Evolutionary conservation across 345 rosid genomes (phyloP).

Genomic region (Trapa incisa): DNA sequence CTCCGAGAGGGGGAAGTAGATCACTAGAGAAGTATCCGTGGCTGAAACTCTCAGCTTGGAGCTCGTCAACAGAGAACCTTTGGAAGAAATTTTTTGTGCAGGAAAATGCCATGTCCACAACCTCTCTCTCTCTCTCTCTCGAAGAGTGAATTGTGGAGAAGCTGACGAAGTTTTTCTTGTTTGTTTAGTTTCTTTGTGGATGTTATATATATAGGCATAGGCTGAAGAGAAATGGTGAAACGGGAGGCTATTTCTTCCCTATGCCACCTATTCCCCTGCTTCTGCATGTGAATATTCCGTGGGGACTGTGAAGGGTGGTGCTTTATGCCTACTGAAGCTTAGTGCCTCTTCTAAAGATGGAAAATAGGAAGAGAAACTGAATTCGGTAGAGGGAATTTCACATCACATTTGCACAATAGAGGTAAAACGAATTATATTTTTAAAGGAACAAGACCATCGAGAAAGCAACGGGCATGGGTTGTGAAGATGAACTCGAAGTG

Average conservation of each 20-base stretch:
- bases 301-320: slow-evolving; percentile 19
- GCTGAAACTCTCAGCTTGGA: slow-evolving; percentile 24
- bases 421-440: slow-evolving; percentile 13
- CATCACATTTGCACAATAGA: slow-evolving; percentile 21
- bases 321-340: slow-evolving; percentile 15
- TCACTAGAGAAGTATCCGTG: slow-evolving; percentile 66
- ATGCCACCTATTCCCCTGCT: slow-evolving; percentile 20
- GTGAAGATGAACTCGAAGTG: slow-evolving; percentile 20
- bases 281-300: slow-evolving; percentile 19
- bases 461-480: not conserved
- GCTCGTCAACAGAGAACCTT: slow-evolving; percentile 67
- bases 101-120: slow-evolving; percentile 40
- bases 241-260: slow-evolving; percentile 30
- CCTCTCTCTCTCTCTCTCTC: not conserved
- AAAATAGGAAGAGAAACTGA: slow-evolving; percentile 16
- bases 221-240: slow-evolving; percentile 35
- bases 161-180: slow-evolving; percentile 16
- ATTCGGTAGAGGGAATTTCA: slow-evolving; percentile 15
- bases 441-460: not conserved
- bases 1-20: slow-evolving; percentile 89
- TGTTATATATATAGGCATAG: slow-evolving; percentile 28
- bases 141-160: slow-evolving; percentile 5
- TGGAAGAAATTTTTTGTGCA: slow-evolving; percentile 51
- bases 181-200: slow-evolving; percentile 14
- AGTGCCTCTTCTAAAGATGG: slow-evolving; percentile 27